These are phyloP conservation scores for Ceratobasidium sp. DNA, from an alignment of 1,284 basidiomycete species.

Conservation along the genomic window DNA sequence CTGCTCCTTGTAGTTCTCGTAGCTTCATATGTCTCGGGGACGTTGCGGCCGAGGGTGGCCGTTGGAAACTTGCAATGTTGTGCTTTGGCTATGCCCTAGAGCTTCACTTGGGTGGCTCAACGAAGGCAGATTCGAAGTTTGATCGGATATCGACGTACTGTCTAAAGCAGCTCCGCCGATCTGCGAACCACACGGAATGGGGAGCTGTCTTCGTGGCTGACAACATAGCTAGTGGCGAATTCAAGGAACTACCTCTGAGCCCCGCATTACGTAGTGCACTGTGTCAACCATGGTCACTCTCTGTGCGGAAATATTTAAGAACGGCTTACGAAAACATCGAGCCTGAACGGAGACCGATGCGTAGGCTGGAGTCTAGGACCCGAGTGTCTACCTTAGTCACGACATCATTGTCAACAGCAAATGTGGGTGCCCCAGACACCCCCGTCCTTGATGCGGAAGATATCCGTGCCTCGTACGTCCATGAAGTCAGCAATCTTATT, in stretches of 20 bases:
- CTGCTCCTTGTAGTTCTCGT: conserved; percentile 51
- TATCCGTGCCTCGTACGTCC: neutral
- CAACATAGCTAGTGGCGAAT: neutral
- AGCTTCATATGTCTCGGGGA: conserved; percentile 62
- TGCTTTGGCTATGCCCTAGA: conserved; percentile 58
- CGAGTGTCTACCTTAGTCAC: conserved; percentile 8
- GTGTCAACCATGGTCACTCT: conserved; percentile 12
- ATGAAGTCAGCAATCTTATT: neutral
- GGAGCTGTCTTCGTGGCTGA: conserved; percentile 53
- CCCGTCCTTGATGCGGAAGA: neutral
- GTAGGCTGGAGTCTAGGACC: conserved; percentile 7
- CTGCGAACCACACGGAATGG: conserved; percentile 60
- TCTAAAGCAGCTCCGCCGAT: conserved; percentile 55
- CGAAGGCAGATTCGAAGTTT: conserved; percentile 48
- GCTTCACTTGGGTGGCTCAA: conserved; percentile 46
- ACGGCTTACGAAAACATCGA: neutral
- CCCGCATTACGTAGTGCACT: neutral
- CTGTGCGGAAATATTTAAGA: neutral
- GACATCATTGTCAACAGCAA: too few relatives aligned
- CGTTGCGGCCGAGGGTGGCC: conserved; percentile 49
- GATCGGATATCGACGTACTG: conserved; percentile 50
- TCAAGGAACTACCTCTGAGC: conserved; percentile 44
- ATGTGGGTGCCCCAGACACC: neutral
- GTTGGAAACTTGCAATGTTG: conserved; percentile 61
- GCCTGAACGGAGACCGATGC: neutral